Conservation (phyloP, 1,284 basidiomycete species). For the Austroboletus niveus region DNA sequence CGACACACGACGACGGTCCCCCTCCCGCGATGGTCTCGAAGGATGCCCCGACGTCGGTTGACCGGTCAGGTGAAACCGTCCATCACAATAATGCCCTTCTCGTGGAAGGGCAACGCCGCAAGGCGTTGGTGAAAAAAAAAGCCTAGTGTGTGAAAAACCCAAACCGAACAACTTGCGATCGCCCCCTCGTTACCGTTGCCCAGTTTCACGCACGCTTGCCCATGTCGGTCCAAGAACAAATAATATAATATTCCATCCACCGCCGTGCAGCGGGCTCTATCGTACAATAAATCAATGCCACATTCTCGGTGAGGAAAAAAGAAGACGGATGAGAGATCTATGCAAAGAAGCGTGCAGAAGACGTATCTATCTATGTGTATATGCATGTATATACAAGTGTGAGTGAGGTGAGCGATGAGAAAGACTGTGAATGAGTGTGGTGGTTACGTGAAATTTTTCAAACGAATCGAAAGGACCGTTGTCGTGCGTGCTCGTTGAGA, state of each 20-base stretch:
- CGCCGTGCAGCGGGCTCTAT: slow-evolving; percentile 23
- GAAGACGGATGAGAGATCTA: slow-evolving; percentile 20
- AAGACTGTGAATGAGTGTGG: slow-evolving; percentile 28
- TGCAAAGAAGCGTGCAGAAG: slow-evolving; percentile 29
- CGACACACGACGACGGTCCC: too few species aligned
- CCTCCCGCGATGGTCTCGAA: not conserved
- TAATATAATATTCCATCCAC: slow-evolving; percentile 37
- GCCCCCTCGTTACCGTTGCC: slow-evolving; percentile 18
- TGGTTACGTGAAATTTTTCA: slow-evolving; percentile 12
- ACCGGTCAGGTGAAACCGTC: not conserved
- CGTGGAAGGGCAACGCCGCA: not conserved
- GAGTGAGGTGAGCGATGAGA: slow-evolving; percentile 23
- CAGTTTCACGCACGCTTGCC: too few species aligned
- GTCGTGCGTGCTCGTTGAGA: slow-evolving; percentile 20
- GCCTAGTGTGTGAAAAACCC: not conserved
- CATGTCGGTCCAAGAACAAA: slow-evolving; percentile 26
- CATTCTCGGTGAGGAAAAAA: slow-evolving; percentile 20
- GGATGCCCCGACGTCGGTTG: slow-evolving; percentile 2
- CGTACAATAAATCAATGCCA: slow-evolving; percentile 38
- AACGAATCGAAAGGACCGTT: slow-evolving; percentile 22
- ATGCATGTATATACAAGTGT: slow-evolving; percentile 39
- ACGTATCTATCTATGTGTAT: slow-evolving; percentile 37
- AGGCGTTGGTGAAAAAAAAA: not conserved
- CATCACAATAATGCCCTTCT: slow-evolving; percentile 3
- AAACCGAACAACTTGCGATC: not conserved